Evolutionary conservation across 768 basidiomycete genomes (phyloP).

Genomic region (Mycena epipterygia): DNA sequence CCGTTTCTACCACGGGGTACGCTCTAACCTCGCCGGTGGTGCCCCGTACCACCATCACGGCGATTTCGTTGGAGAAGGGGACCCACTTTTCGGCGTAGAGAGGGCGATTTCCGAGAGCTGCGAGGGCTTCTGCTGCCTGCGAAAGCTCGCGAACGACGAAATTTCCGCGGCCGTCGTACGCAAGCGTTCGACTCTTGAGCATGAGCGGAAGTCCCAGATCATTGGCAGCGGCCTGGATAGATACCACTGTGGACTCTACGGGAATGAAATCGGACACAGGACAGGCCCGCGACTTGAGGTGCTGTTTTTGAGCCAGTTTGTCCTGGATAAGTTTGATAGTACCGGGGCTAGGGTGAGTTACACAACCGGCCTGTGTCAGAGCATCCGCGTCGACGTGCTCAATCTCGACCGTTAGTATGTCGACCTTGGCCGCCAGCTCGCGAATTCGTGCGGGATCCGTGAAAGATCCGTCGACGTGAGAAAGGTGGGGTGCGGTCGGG

Average conservation of each 20-base stretch:
- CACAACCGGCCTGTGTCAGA: slow-evolving; percentile 70
- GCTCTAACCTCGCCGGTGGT: slow-evolving; percentile 78
- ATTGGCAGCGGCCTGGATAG: slow-evolving; percentile 65
- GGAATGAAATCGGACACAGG: slow-evolving; percentile 73
- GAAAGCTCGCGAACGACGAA: slow-evolving; percentile 73
- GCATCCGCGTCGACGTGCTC: slow-evolving; percentile 92
- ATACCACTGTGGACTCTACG: slow-evolving; percentile 67
- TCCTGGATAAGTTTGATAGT: slow-evolving; percentile 93
- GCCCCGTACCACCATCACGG: slow-evolving; percentile 96
- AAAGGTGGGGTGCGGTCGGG: slow-evolving; percentile 59
- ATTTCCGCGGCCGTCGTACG: slow-evolving; percentile 97
- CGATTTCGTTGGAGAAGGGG: slow-evolving; percentile 89
- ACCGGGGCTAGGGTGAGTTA: slow-evolving; percentile 81
- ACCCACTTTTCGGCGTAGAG: slow-evolving; percentile 97
- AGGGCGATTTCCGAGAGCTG: slow-evolving; percentile 72
- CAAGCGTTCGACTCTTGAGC: slow-evolving; percentile 95
- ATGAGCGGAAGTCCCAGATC: slow-evolving; percentile 89
- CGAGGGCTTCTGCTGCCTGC: slow-evolving; percentile 65
- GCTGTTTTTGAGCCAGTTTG: slow-evolving; percentile 81
- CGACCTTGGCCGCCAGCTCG: slow-evolving; percentile 83
- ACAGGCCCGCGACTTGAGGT: slow-evolving; percentile 74
- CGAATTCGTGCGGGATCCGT: slow-evolving; percentile 82
- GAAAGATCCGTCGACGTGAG: slow-evolving; percentile 93
- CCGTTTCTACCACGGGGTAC: slow-evolving; percentile 95
- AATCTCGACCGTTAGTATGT: slow-evolving; percentile 95